These are phyloP conservation scores for Xylaria multiplex DNA, from an alignment of 2,329 filamentous ascomycete species.

Conservation along the genomic window DNA sequence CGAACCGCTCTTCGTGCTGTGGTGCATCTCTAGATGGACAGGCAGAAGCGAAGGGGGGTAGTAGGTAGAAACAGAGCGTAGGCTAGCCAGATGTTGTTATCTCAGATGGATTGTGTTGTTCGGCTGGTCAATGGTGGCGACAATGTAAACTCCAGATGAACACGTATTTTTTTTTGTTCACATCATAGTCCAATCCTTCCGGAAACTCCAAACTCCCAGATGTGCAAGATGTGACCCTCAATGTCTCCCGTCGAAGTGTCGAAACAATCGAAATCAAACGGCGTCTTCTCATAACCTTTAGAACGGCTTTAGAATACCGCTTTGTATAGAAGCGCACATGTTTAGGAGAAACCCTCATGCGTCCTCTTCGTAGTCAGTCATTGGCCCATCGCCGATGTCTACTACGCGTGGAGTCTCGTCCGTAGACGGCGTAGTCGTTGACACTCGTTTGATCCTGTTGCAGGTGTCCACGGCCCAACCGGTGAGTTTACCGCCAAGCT, in stretches of 20 bases:
- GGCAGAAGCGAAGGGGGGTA: neutral
- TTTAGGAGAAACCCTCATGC: neutral
- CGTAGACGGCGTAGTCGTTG: neutral
- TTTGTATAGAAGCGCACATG: neutral
- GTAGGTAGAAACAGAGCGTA: neutral
- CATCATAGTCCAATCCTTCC: neutral
- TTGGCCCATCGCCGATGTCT: neutral
- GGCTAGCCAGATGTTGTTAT: neutral
- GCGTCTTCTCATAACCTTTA: neutral
- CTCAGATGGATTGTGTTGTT: neutral
- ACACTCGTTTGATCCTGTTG: neutral
- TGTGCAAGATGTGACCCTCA: neutral
- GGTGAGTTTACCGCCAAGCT: neutral
- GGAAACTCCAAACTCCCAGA: neutral
- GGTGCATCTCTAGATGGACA: neutral
- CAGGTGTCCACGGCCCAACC: neutral
- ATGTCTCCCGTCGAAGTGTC: neutral
- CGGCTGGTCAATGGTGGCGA: neutral
- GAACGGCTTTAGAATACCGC: neutral
- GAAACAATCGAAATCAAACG: neutral
- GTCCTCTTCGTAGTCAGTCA: neutral
- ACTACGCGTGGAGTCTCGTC: no score
- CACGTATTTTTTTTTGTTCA: neutral
- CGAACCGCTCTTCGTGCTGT: neutral
- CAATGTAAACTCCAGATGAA: constrained; percentile 7